Conservation (phyloP, 805 yeast genomes). For the Barnettozyma botsteinii region DNA sequence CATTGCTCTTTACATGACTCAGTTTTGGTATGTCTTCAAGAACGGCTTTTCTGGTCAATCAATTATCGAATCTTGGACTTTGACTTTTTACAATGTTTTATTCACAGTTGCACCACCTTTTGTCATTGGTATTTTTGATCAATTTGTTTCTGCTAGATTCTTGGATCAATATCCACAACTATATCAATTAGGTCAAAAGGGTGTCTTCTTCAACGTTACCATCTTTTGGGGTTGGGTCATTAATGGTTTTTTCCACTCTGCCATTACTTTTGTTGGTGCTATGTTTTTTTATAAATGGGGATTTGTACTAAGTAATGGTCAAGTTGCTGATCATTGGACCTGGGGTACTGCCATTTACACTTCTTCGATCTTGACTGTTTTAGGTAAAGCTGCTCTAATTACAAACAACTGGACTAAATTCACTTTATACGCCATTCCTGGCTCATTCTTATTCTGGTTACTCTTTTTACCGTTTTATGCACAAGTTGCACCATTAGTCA, state of each 20-base stretch:
- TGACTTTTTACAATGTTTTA: conserved; percentile 90
- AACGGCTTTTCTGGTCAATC: conserved; percentile 95
- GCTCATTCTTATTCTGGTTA: conserved; percentile 82
- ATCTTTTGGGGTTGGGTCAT: conserved; percentile 97
- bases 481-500: conserved; percentile 72
- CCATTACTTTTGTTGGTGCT: conserved; percentile 71
- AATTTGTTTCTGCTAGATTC: conserved; percentile 85
- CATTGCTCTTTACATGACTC: conserved; percentile 93
- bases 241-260: conserved; percentile 93
- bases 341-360: conserved; percentile 93
- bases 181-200: conserved; percentile 84
- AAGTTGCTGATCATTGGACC: conserved; percentile 80
- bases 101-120: conserved; percentile 95
- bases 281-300: conserved; percentile 65
- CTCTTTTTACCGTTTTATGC: conserved; percentile 84
- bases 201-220: conserved; percentile 81
- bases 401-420: conserved; percentile 94
- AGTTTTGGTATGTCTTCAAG: conserved; percentile 93
- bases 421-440: conserved; percentile 89
- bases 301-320: conserved; percentile 59
- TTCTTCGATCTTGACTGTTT: conserved; percentile 77
- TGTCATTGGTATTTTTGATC: conserved; percentile 94
- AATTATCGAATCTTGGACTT: conserved; percentile 95
- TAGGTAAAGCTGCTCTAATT: conserved; percentile 92
- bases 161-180: conserved; percentile 89